These are phyloP conservation scores for Entoloma clypeatum DNA, from an alignment of 1,284 basidiomycete species.

Conservation along the genomic window DNA sequence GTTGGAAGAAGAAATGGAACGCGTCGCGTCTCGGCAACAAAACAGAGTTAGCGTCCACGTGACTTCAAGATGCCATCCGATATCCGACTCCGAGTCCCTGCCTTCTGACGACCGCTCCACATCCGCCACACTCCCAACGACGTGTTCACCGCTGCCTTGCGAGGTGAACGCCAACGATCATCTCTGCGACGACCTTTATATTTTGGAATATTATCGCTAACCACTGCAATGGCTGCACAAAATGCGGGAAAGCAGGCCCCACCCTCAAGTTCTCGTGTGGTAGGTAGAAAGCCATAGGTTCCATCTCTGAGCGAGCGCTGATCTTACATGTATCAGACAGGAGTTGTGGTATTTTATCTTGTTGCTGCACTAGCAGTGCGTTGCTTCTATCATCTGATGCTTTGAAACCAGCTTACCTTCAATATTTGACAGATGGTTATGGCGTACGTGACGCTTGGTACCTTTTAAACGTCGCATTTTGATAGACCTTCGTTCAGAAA, in stretches of 20 bases:
- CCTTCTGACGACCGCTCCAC: no score
- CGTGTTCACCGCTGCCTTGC: no score
- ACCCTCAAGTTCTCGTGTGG: conserved; percentile 16
- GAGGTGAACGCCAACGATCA: no score
- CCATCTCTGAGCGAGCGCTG: background rate
- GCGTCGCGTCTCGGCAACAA: conserved; percentile 22
- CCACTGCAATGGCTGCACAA: conserved; percentile 13
- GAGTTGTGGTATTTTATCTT: conserved; percentile 25
- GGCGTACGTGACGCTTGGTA: conserved; percentile 48
- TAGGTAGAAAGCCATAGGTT: conserved; percentile 2
- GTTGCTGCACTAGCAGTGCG: conserved; percentile 56
- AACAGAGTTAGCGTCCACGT: no score
- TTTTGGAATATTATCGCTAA: conserved; percentile 5
- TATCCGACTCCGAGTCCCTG: no score
- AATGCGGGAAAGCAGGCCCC: conserved; percentile 16
- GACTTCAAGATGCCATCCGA: no score
- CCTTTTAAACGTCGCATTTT: conserved; percentile 4
- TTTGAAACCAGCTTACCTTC: conserved; percentile 12
- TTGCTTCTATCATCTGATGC: conserved; percentile 20
- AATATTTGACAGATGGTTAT: conserved; percentile 65
- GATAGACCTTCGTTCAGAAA: conserved; percentile 43
- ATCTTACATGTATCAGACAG: conserved; percentile 18
- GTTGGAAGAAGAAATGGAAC: conserved; percentile 9
- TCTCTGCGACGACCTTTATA: background rate
- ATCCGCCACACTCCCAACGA: no score